Percentiles rank a stretch among this genome's conserved stretches.
These are phyloP conservation scores for Jatropha multifida DNA, from an alignment of 441 rosid genomes.

Conservation along the genomic window DNA sequence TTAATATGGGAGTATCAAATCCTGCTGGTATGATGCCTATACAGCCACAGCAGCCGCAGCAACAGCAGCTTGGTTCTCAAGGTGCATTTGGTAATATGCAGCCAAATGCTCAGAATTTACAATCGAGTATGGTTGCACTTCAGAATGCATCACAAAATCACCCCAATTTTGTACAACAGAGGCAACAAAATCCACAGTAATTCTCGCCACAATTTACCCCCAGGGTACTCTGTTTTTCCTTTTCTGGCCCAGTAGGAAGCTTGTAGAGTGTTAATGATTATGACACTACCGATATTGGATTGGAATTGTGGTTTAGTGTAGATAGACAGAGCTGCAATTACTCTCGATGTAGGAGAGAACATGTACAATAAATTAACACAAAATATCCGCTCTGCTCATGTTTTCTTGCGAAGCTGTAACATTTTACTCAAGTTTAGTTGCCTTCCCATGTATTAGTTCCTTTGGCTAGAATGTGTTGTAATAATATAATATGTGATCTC, in stretches of 20 bases:
- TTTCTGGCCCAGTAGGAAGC: no score
- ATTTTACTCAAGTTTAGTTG: no score
- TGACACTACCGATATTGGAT: neutral
- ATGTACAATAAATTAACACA: neutral
- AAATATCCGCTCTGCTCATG: neutral
- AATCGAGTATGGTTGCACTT: constrained; percentile 65
- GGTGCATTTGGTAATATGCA: constrained; percentile 64
- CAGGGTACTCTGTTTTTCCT: neutral
- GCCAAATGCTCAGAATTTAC: constrained; percentile 66
- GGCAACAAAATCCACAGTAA: constrained; percentile 86
- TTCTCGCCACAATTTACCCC: neutral
- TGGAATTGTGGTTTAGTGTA: neutral
- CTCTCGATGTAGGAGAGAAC: neutral
- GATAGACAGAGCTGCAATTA: neutral
- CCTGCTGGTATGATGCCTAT: constrained; percentile 63
- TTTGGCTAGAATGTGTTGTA: no score
- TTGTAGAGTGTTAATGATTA: no score
- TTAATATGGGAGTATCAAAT: constrained; percentile 69
- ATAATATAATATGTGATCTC: no score
- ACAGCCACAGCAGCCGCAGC: constrained; percentile 58
- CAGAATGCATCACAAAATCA: constrained; percentile 64
- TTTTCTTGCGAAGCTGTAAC: neutral
- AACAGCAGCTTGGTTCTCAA: constrained; percentile 59
- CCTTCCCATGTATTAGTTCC: no score
- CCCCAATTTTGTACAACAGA: constrained; percentile 65